Percentiles rank a stretch among this genome's conserved stretches.
Conservation (phyloP, 139 green algal species). For the Monoraphidium neglectum region DNA sequence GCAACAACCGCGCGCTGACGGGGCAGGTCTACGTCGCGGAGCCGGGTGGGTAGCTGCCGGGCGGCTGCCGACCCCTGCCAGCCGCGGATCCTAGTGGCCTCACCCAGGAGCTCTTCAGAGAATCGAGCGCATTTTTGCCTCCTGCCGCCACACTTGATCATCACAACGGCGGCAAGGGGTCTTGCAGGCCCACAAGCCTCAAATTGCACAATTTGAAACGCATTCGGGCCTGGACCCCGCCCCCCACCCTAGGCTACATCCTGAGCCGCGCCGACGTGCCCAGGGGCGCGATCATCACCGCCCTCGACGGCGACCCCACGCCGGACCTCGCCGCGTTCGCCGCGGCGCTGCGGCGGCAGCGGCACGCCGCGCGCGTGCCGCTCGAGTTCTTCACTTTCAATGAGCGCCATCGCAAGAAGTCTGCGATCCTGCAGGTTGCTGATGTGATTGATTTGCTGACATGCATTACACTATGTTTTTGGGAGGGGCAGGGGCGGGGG, state of each 20-base stretch:
- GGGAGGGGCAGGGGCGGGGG: too few relatives aligned
- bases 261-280: slow-evolving; percentile 66
- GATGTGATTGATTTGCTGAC: background rate
- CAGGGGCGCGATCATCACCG: slow-evolving; percentile 82
- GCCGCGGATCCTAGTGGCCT: too few relatives aligned
- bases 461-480: too few relatives aligned
- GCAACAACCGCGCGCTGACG: slow-evolving; percentile 71
- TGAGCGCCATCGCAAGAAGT: slow-evolving; percentile 64
- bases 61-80: too few relatives aligned
- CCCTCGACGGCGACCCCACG: slow-evolving; percentile 62
- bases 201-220: background rate
- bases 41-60: slow-evolving; percentile 29
- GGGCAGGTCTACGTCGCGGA: slow-evolving; percentile 87
- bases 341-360: slow-evolving; percentile 27
- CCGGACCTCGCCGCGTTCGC: slow-evolving; percentile 58
- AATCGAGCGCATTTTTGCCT: too few relatives aligned
- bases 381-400: slow-evolving; percentile 77
- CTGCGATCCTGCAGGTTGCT: slow-evolving; percentile 44
- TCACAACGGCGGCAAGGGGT: too few relatives aligned
- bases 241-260: slow-evolving; percentile 49
- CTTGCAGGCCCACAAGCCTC: too few relatives aligned
- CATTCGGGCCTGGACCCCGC: background rate
- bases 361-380: slow-evolving; percentile 62
- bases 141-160: too few relatives aligned
- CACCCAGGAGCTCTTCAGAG: too few relatives aligned